Evolutionary conservation across 768 basidiomycete genomes (phyloP).

Genomic region (Lactifluus volemus): DNA sequence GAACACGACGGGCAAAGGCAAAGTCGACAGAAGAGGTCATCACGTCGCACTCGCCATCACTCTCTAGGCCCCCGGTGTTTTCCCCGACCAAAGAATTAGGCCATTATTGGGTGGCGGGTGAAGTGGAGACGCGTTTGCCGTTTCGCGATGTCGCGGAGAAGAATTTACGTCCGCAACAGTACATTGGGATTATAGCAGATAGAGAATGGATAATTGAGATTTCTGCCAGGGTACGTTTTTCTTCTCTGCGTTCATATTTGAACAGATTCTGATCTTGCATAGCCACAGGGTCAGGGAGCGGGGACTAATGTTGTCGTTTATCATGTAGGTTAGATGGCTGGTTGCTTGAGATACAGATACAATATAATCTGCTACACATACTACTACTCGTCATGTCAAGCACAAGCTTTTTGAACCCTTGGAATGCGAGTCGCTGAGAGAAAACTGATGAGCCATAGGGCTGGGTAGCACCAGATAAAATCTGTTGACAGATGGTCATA

Average conservation of each 20-base stretch:
- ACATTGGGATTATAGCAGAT: not conserved
- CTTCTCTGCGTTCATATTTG: not conserved
- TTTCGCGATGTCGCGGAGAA: constrained; percentile 5
- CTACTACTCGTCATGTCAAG: not conserved
- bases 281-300: not conserved
- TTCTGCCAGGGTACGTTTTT: not conserved
- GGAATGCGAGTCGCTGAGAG: no score
- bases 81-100: not conserved
- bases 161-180: not conserved
- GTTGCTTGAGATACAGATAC: not conserved
- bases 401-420: not conserved
- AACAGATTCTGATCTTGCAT: not conserved
- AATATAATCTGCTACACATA: not conserved
- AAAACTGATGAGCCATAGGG: no score
- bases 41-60: not conserved
- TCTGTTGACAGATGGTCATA: no score
- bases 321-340: constrained; percentile 1
- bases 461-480: no score
- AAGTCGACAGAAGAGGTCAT: not conserved
- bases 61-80: not conserved
- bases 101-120: not conserved
- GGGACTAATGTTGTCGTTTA: not conserved
- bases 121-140: constrained; percentile 1
- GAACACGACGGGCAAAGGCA: not conserved
- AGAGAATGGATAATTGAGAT: constrained; percentile 12